phyloP scores from a whole-genome alignment of 1,139 yeast genomes.

The Spathaspora jeffriesii region DNA sequence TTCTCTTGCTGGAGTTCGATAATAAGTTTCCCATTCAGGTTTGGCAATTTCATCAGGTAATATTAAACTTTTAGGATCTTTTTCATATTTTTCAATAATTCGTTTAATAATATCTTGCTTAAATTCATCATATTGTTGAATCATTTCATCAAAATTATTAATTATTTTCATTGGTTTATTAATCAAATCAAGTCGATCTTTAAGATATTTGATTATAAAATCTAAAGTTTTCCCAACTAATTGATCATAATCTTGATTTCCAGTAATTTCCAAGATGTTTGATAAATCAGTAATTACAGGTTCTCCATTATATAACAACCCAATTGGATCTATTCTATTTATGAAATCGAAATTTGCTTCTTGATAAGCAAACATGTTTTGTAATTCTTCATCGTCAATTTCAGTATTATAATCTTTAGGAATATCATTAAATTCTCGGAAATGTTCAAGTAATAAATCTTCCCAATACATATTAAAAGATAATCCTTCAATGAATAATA shows the following conservation, averaged over 20 bases:
- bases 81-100: conserved; percentile 10
- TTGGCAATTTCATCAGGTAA: conserved; percentile 15
- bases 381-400: conserved; percentile 14
- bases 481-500: conserved; percentile 16
- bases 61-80: conserved; percentile 8
- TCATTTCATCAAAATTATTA: conserved; percentile 10
- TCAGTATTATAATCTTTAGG: conserved; percentile 11
- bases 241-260: conserved; percentile 7
- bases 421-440: conserved; percentile 10
- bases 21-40: conserved; percentile 15
- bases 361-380: conserved; percentile 21
- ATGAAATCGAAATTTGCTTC: conserved; percentile 26
- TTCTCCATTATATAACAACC: conserved; percentile 15
- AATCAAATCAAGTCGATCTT: conserved; percentile 2
- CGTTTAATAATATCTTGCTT: conserved; percentile 4
- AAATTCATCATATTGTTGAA: conserved; percentile 6
- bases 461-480: conserved; percentile 17
- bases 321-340: conserved; percentile 25
- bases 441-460: conserved; percentile 11
- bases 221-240: conserved; percentile 6
- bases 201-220: conserved; percentile 10
- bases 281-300: conserved; percentile 6
- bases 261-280: conserved; percentile 6
- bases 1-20: conserved; percentile 13
- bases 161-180: background rate